Percentiles rank a stretch among this genome's conserved stretches.
Conservation (phyloP, 768 basidiomycete genomes). For the Tylopilus felleus region DNA sequence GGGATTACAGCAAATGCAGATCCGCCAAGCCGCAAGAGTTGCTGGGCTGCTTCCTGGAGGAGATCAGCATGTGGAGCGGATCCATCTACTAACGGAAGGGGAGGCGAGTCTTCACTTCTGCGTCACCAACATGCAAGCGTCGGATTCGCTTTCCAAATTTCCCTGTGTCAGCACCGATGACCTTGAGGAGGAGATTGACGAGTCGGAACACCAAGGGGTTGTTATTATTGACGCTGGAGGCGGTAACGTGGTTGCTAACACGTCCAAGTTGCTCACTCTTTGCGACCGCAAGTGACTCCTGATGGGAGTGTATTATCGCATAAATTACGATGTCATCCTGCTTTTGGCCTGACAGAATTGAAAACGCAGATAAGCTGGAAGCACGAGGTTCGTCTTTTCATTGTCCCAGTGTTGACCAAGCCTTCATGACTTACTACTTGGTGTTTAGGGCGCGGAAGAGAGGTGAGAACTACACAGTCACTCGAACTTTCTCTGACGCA, state of each 20-base stretch:
- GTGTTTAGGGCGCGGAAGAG: slow-evolving; percentile 15
- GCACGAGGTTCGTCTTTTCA: slow-evolving; percentile 19
- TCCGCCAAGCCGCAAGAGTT: not conserved
- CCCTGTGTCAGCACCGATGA: not conserved
- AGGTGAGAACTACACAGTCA: slow-evolving; percentile 4
- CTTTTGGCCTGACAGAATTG: slow-evolving; percentile 43
- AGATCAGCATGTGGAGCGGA: slow-evolving; percentile 8
- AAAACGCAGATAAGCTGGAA: slow-evolving; percentile 45
- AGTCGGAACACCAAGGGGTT: slow-evolving; percentile 28
- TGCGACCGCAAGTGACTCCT: not conserved
- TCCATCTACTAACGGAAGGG: too few species aligned
- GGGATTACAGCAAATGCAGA: slow-evolving; percentile 1
- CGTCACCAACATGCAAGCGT: slow-evolving; percentile 39
- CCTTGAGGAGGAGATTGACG: not conserved
- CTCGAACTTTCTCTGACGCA: not conserved
- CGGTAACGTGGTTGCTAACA: slow-evolving; percentile 9
- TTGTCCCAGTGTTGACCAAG: not conserved
- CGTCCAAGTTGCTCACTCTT: not conserved
- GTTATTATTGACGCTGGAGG: slow-evolving; percentile 32
- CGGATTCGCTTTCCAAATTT: not conserved
- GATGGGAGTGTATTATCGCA: slow-evolving; percentile 11
- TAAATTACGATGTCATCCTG: slow-evolving; percentile 34
- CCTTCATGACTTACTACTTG: not conserved
- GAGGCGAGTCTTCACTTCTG: slow-evolving; percentile 35
- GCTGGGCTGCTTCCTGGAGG: slow-evolving; percentile 8